These are phyloP conservation scores for Thraustotheca clavata DNA, from an alignment of 352 stramenopile genomes.

Conservation along the genomic window DNA sequence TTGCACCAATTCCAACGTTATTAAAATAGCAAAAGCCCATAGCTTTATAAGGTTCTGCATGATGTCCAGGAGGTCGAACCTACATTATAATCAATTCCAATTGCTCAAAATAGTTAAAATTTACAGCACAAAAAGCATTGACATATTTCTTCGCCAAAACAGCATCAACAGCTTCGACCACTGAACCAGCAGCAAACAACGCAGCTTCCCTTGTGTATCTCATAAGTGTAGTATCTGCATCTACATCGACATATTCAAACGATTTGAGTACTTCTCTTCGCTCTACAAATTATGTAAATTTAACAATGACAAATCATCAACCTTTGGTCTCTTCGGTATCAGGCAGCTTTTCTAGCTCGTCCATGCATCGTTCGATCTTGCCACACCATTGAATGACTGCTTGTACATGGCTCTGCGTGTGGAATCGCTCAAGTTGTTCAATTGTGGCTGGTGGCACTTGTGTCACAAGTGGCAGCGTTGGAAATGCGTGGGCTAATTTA, in stretches of 20 bases:
- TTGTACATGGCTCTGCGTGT: slow-evolving; percentile 47
- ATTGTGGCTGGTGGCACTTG: slow-evolving; percentile 31
- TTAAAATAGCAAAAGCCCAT: slow-evolving; percentile 96
- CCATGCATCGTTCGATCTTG: slow-evolving; percentile 60
- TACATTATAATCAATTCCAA: not conserved
- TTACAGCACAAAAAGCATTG: slow-evolving; percentile 87
- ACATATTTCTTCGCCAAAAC: slow-evolving; percentile 29
- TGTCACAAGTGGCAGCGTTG: slow-evolving; percentile 24
- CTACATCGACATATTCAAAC: slow-evolving; percentile 58
- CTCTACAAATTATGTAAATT: slow-evolving; percentile 21
- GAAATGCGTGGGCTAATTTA: slow-evolving; percentile 29
- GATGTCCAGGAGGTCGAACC: slow-evolving; percentile 48
- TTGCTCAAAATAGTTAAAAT: too few species aligned
- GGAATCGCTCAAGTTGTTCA: slow-evolving; percentile 45
- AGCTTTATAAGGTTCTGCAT: slow-evolving; percentile 35
- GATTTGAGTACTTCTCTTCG: slow-evolving; percentile 46
- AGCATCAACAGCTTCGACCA: slow-evolving; percentile 61
- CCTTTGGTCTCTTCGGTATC: slow-evolving; percentile 6
- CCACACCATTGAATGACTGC: slow-evolving; percentile 36
- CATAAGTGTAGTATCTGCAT: slow-evolving; percentile 61
- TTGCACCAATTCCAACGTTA: slow-evolving; percentile 89
- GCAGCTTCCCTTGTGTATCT: slow-evolving; percentile 53
- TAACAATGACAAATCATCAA: slow-evolving; percentile 21
- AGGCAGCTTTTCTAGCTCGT: slow-evolving; percentile 32
- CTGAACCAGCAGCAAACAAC: slow-evolving; percentile 57